These are phyloP conservation scores for Ephemerocybe angulata DNA, from an alignment of 768 basidiomycete species.

Conservation along the genomic window DNA sequence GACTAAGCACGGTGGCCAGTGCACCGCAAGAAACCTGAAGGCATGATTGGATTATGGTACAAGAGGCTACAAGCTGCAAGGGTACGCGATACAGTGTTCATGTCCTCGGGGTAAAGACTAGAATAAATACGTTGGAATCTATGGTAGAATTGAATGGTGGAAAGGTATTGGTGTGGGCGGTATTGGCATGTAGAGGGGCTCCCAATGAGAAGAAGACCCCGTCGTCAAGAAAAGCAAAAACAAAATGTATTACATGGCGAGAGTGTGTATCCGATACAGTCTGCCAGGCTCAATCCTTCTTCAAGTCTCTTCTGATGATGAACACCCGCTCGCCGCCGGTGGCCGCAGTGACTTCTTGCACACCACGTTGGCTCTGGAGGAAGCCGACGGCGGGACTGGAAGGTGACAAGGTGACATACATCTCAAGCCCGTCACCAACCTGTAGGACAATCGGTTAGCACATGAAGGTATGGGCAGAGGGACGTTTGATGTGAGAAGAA, in stretches of 20 bases:
- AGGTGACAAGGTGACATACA: slow-evolving; percentile 79
- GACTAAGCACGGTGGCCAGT: background rate
- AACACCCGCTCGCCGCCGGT: slow-evolving; percentile 73
- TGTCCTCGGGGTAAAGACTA: background rate
- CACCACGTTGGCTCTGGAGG: slow-evolving; percentile 49
- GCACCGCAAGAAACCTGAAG: background rate
- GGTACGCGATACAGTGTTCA: background rate
- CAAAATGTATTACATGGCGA: background rate
- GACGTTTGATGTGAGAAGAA: slow-evolving; percentile 13
- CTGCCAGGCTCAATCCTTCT: slow-evolving; percentile 60
- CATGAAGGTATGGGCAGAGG: slow-evolving; percentile 5
- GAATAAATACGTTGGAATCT: slow-evolving; percentile 1
- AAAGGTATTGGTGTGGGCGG: background rate
- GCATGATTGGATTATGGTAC: background rate
- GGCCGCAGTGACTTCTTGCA: slow-evolving; percentile 60
- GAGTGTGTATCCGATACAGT: slow-evolving; percentile 1
- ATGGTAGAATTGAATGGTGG: background rate
- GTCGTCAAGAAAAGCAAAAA: background rate
- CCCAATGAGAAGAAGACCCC: too few relatives aligned
- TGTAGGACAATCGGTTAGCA: slow-evolving; percentile 26
- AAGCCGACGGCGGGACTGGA: slow-evolving; percentile 55
- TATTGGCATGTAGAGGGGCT: too few relatives aligned
- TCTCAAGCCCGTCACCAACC: slow-evolving; percentile 96
- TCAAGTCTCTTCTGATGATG: slow-evolving; percentile 71
- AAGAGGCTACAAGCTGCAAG: background rate